Evolutionary conservation across 73 alveolate genomes (phyloP).

Genomic region (Paramecium caudatum): DNA sequence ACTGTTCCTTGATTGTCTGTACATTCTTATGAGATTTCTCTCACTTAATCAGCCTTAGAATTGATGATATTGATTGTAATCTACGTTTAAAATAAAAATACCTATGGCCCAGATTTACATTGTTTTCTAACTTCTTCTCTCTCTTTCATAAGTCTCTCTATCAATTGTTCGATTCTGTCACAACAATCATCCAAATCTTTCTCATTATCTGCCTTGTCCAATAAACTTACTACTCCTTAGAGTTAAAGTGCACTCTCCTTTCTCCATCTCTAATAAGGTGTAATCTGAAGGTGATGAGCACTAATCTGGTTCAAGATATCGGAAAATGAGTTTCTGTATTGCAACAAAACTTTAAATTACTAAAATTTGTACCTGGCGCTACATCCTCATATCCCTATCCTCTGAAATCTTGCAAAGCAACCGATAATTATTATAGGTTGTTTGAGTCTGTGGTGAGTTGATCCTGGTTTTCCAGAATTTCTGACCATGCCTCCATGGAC

Average conservation of each 20-base stretch:
- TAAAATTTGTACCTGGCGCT: background rate
- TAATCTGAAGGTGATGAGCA: background rate
- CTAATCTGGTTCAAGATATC: background rate
- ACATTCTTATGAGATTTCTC: background rate
- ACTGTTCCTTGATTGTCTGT: slow-evolving; percentile 14
- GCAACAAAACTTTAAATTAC: background rate
- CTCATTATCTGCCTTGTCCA: slow-evolving; percentile 30
- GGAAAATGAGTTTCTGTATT: slow-evolving; percentile 31
- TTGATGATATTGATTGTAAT: slow-evolving; percentile 60
- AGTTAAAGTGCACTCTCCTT: background rate
- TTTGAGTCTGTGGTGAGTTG: background rate
- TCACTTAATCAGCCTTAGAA: slow-evolving; percentile 25
- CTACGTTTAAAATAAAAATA: background rate
- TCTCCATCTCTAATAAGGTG: slow-evolving; percentile 63
- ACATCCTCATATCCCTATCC: slow-evolving; percentile 8
- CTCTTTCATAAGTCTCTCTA: slow-evolving; percentile 26
- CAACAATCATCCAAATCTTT: background rate
- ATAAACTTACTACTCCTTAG: slow-evolving; percentile 45
- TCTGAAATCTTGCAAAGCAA: background rate
- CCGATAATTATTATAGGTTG: background rate
- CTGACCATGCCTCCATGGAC: slow-evolving; percentile 64
- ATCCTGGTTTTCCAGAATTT: slow-evolving; percentile 33
- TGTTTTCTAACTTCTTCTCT: slow-evolving; percentile 37
- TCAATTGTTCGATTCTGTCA: slow-evolving; percentile 54
- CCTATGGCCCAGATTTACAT: slow-evolving; percentile 39